Conservation (phyloP, 2,329 filamentous ascomycete species). For the Aureobasidium musti region DNA sequence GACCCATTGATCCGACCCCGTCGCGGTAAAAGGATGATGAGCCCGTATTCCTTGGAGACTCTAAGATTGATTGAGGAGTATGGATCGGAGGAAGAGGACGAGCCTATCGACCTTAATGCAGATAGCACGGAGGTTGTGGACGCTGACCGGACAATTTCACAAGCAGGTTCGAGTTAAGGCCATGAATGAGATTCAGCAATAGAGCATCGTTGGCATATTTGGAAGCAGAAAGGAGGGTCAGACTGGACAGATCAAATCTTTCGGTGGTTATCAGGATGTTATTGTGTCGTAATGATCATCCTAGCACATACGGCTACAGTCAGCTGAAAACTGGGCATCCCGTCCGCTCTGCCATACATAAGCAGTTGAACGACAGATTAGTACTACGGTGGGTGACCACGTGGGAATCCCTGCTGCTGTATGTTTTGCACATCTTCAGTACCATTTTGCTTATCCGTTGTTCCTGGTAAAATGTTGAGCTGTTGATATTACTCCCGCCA, state of each 20-base stretch:
- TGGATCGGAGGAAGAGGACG: not conserved
- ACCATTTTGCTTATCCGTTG: not conserved
- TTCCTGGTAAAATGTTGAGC: too few relatives aligned
- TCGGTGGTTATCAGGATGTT: too few relatives aligned
- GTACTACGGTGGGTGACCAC: conserved; percentile 11
- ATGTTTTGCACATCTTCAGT: not conserved
- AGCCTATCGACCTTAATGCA: not conserved
- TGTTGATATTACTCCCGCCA: too few relatives aligned
- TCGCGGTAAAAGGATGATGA: not conserved
- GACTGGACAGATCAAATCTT: too few relatives aligned
- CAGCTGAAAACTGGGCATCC: conserved; percentile 6
- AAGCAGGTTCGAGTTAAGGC: too few relatives aligned
- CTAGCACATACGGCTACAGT: not conserved
- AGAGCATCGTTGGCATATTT: too few relatives aligned
- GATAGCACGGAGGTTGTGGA: not conserved
- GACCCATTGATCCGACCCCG: not conserved
- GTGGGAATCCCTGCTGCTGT: conserved; percentile 12
- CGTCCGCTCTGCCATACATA: conserved; percentile 18
- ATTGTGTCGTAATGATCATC: too few relatives aligned
- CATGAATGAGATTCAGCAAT: too few relatives aligned
- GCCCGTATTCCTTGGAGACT: not conserved
- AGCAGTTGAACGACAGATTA: conserved; percentile 17
- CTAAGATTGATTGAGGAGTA: not conserved
- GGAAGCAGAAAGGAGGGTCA: too few relatives aligned
- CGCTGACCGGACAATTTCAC: too few relatives aligned